Evolutionary conservation across 352 stramenopile species (phyloP), one percentile per base, ranked within the genome.

Genomic region (Saprolegnia diclina): DNA sequence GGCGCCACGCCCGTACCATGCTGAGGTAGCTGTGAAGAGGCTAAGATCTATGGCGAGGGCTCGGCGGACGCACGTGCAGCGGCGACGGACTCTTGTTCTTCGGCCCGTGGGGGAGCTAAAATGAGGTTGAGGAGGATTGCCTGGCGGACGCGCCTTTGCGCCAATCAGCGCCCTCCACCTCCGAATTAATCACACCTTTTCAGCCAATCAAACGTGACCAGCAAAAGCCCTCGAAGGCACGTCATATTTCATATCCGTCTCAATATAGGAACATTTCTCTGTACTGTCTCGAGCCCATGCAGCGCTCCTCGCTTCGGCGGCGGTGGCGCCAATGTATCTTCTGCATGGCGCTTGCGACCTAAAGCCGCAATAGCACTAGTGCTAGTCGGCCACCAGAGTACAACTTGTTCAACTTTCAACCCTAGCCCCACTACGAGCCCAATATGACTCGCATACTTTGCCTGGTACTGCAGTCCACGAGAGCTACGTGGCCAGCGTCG

Each of bases 81-180:
- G 42, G 42, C 42, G 42, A 48, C 42, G 42, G 42, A 48, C 42
- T 48, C 42, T 48, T 48, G 42, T 48, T 63, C 32, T 29, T 63
- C 55, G 29, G 55, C 40, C 55, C 35, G n/a, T 42, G 55, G 55
- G 35, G 35, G 55, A 45, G 55, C 55, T 61, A 29, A 66, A 66
- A 66, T 66, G 57, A 66, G 57, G 57, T 66, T 40, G 57, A 37
- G 38, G 7, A 9, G 57, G 40, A 42, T 54, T 66, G 35, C 29
- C 44, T 48, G 42, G 10, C 42, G 42, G 42, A 48, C 42, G 4
- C 21, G 21, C 32, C 52, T 66, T 66, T 66, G 52, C 37, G 1
- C 57, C 57, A 66, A 66, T 66, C 19, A 53, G 29, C 48, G 22
- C 24, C 13, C 14, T 52, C 57, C 57, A 66, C 57, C 55, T 66